Evolutionary conservation across 495 filamentous ascomycete species (phyloP), one percentile per base, ranked within the genome.

Genomic region (Hypoxylon lenormandii): DNA sequence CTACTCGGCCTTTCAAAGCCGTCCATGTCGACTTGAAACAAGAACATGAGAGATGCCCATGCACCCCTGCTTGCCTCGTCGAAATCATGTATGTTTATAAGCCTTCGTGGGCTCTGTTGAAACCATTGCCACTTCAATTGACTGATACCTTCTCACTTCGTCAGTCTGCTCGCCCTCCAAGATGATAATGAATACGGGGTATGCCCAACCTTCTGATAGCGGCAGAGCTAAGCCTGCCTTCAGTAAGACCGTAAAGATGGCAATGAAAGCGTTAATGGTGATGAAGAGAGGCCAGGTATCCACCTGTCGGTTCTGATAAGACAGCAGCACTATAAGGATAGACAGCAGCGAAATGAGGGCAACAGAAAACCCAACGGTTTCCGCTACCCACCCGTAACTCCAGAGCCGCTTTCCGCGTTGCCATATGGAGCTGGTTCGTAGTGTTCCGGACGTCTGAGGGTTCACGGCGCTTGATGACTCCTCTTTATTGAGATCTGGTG

Each of bases 171-270:
- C 3, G 26, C 7, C 7, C 26, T 28, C 26, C n/a, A n/a, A n/a
- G n/a, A n/a, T 15, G 16, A 18, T 18, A 21, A 21, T 4, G 42
- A 42, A 45, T 15, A 45, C 4, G 16, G n/a, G 42, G 16, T 16
- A 42, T 45, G 6, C 8, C 42, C 5, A 45, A 21, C 42, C 16
- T 21, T 45, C 42, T 18, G 42, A 19, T 18, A 45, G 16, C 42
- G 42, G 42, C 16, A 45, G 42, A 21, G 42, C 42, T 11, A 21
- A 43, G 15, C 40, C 40, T 7, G 40, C 40, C 40, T 43, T 43
- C 40, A 43, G 16, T n/a, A 43, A 43, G 15, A 43, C 40, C 15
- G 40, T 43, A n/a, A 43, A 43, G 15, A 43, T 43, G 7, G 40
- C 40, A 7, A 43, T 43, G 40, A 15, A 43, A 4, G 40, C 40